These are phyloP conservation scores for Colletotrichum sp. DNA, from an alignment of 2,329 filamentous ascomycete genomes.

Conservation along the genomic window DNA sequence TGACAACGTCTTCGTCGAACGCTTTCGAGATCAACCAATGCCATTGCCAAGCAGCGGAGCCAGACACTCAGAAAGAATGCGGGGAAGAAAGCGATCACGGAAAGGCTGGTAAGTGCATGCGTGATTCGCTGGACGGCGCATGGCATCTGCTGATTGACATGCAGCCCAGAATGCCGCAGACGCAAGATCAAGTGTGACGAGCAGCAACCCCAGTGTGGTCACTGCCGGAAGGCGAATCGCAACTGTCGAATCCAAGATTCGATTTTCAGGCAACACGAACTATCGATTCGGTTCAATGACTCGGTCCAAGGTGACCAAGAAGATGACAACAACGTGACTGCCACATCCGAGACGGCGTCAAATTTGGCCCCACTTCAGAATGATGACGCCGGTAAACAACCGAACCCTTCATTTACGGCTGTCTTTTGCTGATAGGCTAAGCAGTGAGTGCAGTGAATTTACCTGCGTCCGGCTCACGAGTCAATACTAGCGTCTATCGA, in stretches of 20 bases:
- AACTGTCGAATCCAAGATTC: background rate
- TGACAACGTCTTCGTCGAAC: background rate
- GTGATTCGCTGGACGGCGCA: conserved; percentile 39
- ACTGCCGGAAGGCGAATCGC: background rate
- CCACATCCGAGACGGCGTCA: background rate
- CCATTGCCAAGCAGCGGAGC: background rate
- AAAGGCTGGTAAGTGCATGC: background rate
- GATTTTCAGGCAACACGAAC: background rate
- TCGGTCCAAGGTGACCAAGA: background rate
- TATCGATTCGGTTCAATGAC: background rate
- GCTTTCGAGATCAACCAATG: background rate
- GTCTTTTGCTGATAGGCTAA: background rate
- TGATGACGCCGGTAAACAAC: background rate
- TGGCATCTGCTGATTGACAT: background rate
- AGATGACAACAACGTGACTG: background rate
- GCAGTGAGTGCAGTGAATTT: background rate
- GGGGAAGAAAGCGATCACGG: background rate
- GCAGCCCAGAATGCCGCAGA: background rate
- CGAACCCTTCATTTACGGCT: background rate
- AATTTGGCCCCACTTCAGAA: background rate
- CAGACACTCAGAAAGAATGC: background rate
- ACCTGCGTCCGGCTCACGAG: background rate
- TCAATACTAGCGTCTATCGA: background rate
- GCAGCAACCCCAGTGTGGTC: background rate
- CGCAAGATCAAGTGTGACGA: background rate